Evolutionary conservation across 2,329 filamentous ascomycete species (phyloP).

Genomic region (Botryotinia calthae): DNA sequence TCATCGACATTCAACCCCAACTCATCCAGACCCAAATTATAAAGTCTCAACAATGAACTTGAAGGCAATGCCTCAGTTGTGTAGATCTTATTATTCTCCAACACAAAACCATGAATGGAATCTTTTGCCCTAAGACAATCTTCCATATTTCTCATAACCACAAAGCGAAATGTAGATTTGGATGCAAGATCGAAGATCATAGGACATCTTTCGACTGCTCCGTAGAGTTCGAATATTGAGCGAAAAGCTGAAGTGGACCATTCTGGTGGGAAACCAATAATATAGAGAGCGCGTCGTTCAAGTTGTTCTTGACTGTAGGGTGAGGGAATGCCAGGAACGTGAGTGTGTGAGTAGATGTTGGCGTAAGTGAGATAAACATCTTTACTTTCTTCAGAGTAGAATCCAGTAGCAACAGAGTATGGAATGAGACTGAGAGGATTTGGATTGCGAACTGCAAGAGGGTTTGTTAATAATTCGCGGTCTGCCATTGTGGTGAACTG

Average conservation of each 20-base stretch:
- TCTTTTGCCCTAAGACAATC: constrained; percentile 24
- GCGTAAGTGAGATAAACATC: constrained; percentile 26
- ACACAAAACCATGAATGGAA: constrained; percentile 22
- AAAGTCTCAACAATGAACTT: not conserved
- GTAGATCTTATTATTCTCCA: not conserved
- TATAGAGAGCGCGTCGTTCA: constrained; percentile 29
- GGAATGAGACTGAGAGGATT: constrained; percentile 4
- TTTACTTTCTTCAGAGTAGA: not conserved
- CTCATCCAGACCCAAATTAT: not conserved
- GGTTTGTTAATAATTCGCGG: not conserved
- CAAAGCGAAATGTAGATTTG: constrained; percentile 31
- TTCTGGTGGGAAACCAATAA: constrained; percentile 25
- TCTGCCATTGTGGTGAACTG: not conserved
- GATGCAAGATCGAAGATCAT: constrained; percentile 26
- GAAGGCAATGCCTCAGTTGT: constrained; percentile 20
- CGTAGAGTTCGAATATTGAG: constrained; percentile 26
- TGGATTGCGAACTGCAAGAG: constrained; percentile 1
- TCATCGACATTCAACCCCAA: not conserved
- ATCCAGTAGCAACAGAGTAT: constrained; percentile 1
- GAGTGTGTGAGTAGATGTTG: constrained; percentile 2
- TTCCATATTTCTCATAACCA: constrained; percentile 28
- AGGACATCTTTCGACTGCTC: constrained; percentile 25
- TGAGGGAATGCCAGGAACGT: constrained; percentile 29
- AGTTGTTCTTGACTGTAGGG: constrained; percentile 24
- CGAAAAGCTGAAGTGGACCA: constrained; percentile 21